Evolutionary conservation across 306 rosid species (phyloP), one percentile per base, ranked within the genome.

Genomic region (Leucaena leucocephala): DNA sequence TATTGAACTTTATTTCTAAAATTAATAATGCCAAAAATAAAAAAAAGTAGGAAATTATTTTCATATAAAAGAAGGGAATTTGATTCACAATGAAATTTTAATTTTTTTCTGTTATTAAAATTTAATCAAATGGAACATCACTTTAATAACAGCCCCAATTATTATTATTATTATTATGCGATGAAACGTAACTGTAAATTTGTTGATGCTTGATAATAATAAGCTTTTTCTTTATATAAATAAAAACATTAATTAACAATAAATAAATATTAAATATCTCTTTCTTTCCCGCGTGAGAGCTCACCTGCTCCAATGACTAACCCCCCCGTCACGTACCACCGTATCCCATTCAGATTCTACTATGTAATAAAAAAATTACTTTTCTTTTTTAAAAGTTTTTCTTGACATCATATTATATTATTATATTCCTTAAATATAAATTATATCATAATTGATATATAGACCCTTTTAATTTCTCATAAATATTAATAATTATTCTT

Each of bases 101-200:
- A 44, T 12, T 45, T 45, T 4, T 45, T 16, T 45, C 16, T 3
- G n/a, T n/a, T n/a, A n/a, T n/a, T 8, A 19, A 19, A 55, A 55
- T 73, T 68, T 57, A 52, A 67, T 72, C 1, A 80, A 42, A 66
- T 40, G 71, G 52, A 43, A 44, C 33, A 43, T 52, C 15, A 42
- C 1, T 39, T 36, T 6, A 40, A 36, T 27, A 48, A 76, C 68
- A 64, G 0, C 62, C 3, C 62, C 62, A 19, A 2, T 6, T 7
- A 19, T 1, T 7, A 16, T 2, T 5, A 49, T 15, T 27, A 27
- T 27, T 27, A 27, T 27, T 27, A 27, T 59, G 1, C 0, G 84
- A 79, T 82, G 80, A 85, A 76, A 76, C 86, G 84, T 85, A 79
- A 72, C 88, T 66, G 79, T 66, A 61, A 80, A 76, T 76, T 72